phyloP scores from a whole-genome alignment of 2,329 filamentous ascomycete genomes.

The Epicoccum sorghinum region DNA sequence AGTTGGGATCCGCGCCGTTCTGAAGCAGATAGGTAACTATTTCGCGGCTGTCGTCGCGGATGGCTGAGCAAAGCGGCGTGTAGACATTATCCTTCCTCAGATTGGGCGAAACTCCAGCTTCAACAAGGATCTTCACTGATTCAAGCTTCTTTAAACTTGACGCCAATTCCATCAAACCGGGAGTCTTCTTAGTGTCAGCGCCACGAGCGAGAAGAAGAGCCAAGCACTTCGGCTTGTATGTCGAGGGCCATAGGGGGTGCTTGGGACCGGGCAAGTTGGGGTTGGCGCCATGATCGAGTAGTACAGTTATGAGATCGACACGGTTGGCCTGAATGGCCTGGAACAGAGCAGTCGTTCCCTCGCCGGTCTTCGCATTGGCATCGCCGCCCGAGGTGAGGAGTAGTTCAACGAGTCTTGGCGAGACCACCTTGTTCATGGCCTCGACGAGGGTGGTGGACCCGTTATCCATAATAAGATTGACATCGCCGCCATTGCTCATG shows the following conservation, averaged over 20 bases:
- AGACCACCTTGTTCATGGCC: slow-evolving; percentile 65
- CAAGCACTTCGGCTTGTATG: slow-evolving; percentile 64
- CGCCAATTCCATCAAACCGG: slow-evolving; percentile 69
- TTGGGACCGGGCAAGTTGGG: slow-evolving; percentile 73
- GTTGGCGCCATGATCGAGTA: slow-evolving; percentile 67
- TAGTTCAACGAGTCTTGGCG: slow-evolving; percentile 62
- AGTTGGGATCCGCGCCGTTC: slow-evolving; percentile 59
- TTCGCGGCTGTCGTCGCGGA: slow-evolving; percentile 68
- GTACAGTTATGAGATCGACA: slow-evolving; percentile 60
- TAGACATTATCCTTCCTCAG: slow-evolving; percentile 69
- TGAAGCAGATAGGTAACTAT: slow-evolving; percentile 66
- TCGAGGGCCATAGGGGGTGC: slow-evolving; percentile 71
- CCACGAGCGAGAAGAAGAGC: slow-evolving; percentile 64
- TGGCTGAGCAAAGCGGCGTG: slow-evolving; percentile 71
- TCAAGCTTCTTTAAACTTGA: slow-evolving; percentile 68
- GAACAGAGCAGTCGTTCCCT: slow-evolving; percentile 69
- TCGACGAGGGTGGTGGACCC: slow-evolving; percentile 67
- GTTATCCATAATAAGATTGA: slow-evolving; percentile 59
- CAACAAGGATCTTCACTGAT: slow-evolving; percentile 62
- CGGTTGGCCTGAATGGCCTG: slow-evolving; percentile 64
- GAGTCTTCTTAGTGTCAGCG: slow-evolving; percentile 65
- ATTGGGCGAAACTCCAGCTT: slow-evolving; percentile 66
- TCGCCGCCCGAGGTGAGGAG: slow-evolving; percentile 66
- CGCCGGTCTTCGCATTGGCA: slow-evolving; percentile 63
- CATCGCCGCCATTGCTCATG: slow-evolving; percentile 66